Percentiles rank a stretch among this genome's conserved stretches.
phyloP scores from a whole-genome alignment of 208 protist species.

The Entamoeba dispar region DNA sequence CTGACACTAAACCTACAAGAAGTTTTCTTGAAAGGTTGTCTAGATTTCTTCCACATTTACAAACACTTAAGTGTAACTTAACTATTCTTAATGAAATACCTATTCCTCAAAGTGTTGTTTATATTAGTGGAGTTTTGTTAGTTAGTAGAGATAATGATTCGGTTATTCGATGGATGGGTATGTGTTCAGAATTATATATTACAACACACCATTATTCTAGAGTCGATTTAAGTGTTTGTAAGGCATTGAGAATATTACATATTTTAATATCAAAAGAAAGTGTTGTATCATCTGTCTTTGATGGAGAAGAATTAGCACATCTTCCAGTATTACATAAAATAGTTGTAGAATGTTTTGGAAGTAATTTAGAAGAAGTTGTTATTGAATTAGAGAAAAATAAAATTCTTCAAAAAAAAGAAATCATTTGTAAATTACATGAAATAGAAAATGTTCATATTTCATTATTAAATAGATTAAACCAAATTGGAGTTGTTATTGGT shows the following conservation, averaged over 20 bases:
- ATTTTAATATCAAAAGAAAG: not conserved
- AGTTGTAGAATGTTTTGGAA: not conserved
- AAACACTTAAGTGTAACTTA: not conserved
- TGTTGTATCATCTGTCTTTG: not conserved
- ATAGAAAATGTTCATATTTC: not conserved
- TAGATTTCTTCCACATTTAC: not conserved
- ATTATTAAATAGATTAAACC: not conserved
- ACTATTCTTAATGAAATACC: not conserved
- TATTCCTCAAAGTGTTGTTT: not conserved
- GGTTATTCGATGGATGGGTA: not conserved
- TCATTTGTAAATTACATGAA: not conserved
- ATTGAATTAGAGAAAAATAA: not conserved
- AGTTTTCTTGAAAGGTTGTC: not conserved
- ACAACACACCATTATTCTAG: not conserved
- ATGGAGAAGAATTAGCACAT: not conserved
- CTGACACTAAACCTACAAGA: not conserved
- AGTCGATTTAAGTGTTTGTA: not conserved
- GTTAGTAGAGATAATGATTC: not conserved
- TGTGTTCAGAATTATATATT: not conserved
- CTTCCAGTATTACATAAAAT: not conserved
- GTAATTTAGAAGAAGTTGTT: not conserved
- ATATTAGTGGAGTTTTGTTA: not conserved
- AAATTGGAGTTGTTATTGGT: not conserved
- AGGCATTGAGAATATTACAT: not conserved
- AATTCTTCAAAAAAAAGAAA: not conserved